phyloP scores from a whole-genome alignment of 2,329 filamentous ascomycete genomes.

The Aschersonia sp. region DNA sequence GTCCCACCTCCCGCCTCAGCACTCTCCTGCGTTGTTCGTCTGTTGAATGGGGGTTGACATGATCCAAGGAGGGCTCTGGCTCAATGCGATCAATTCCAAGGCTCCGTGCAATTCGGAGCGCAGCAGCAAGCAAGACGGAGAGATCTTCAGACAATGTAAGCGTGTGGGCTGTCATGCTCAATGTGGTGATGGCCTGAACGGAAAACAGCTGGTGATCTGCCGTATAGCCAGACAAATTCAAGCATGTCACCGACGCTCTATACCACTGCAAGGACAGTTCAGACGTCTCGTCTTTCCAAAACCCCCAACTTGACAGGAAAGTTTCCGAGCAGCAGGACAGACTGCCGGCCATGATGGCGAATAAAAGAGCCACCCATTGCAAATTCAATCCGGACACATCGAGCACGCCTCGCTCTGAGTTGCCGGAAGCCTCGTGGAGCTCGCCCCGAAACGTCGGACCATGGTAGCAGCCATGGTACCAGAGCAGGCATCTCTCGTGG shows the following conservation, averaged over 20 bases:
- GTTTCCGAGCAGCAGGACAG: constrained; percentile 23
- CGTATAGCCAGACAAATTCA: constrained; percentile 30
- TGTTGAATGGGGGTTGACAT: constrained; percentile 1
- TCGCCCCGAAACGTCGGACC: constrained; percentile 20
- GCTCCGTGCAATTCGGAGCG: constrained; percentile 29
- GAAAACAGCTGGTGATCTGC: constrained; percentile 18
- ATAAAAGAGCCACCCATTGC: constrained; percentile 30
- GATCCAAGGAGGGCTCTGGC: constrained; percentile 8
- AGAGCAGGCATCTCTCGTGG: constrained; percentile 10
- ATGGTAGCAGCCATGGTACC: constrained; percentile 12
- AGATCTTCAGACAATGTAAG: constrained; percentile 28
- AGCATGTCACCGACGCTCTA: constrained; percentile 26
- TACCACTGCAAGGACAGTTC: constrained; percentile 29
- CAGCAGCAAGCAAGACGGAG: constrained; percentile 28
- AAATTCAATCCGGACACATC: constrained; percentile 13
- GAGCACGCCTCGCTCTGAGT: background rate
- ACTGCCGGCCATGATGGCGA: constrained; percentile 26
- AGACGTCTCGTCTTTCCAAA: constrained; percentile 22
- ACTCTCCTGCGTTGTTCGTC: background rate
- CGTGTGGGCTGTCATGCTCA: constrained; percentile 32
- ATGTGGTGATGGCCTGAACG: constrained; percentile 29
- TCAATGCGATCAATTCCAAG: constrained; percentile 27
- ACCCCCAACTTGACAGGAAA: constrained; percentile 26
- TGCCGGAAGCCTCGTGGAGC: constrained; percentile 16
- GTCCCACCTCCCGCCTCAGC: constrained; percentile 14